phyloP scores from a whole-genome alignment of 441 rosid genomes.

The Omphalea diandra region DNA sequence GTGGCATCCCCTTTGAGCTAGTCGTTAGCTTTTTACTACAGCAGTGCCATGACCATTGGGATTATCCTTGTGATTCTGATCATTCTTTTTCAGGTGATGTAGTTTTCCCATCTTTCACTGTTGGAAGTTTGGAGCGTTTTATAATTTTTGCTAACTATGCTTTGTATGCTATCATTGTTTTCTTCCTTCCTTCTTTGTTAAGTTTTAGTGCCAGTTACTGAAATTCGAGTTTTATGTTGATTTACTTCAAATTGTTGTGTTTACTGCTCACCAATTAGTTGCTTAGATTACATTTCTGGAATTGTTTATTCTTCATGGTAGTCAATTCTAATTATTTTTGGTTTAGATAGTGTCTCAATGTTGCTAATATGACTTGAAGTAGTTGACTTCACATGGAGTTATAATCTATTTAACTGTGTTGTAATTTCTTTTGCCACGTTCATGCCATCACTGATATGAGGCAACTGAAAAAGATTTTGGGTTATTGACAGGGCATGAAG shows the following conservation, averaged over 20 bases:
- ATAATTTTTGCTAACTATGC: too few relatives aligned
- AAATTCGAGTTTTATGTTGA: background rate
- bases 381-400: background rate
- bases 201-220: background rate
- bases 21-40: constrained; percentile 77
- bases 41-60: constrained; percentile 92
- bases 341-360: background rate
- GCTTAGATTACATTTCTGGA: background rate
- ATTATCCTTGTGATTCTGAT: constrained; percentile 78
- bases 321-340: background rate
- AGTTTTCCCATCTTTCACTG: constrained; percentile 1
- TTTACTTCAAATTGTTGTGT: background rate
- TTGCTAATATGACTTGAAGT: background rate
- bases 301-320: background rate
- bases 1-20: constrained; percentile 68
- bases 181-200: background rate
- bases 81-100: constrained; percentile 81
- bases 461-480: constrained; percentile 4
- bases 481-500: constrained; percentile 77
- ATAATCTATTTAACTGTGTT: background rate
- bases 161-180: background rate
- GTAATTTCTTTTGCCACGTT: background rate
- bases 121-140: background rate
- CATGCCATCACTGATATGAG: background rate
- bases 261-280: background rate